phyloP scores from a whole-genome alignment of 345 rosid species.

The Nephelium lappaceum region DNA sequence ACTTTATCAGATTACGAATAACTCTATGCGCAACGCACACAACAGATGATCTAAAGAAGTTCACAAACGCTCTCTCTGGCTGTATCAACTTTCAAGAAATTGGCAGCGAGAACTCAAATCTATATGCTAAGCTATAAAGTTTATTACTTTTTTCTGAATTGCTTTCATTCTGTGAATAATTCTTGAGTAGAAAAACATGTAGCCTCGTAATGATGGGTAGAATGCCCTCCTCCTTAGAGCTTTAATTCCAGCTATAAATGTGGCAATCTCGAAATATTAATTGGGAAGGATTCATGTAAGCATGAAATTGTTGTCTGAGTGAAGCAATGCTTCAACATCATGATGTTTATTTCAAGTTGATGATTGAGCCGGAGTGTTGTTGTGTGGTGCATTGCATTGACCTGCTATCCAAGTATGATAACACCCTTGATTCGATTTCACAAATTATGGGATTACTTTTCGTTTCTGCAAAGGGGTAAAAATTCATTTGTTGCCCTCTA shows the following conservation, averaged over 20 bases:
- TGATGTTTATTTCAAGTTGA: neutral
- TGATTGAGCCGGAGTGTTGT: neutral
- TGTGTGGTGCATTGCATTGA: too few species aligned
- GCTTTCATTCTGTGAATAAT: neutral
- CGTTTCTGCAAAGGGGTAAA: too few species aligned
- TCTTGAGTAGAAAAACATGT: neutral
- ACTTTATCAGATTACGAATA: slow-evolving; percentile 63
- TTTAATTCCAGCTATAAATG: neutral
- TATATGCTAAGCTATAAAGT: slow-evolving; percentile 46
- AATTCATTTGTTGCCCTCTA: too few species aligned
- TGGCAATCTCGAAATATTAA: neutral
- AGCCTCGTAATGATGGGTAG: neutral
- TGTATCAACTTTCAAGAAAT: slow-evolving; percentile 54
- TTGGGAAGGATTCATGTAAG: neutral
- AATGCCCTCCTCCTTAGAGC: neutral
- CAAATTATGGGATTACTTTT: too few species aligned
- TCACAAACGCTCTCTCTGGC: slow-evolving; percentile 55
- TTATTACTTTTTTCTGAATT: neutral
- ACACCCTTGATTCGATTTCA: too few species aligned
- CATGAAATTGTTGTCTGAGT: neutral
- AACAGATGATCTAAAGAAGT: slow-evolving; percentile 73
- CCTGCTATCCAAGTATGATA: too few species aligned
- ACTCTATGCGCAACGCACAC: slow-evolving; percentile 79
- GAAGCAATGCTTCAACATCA: neutral
- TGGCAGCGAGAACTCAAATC: slow-evolving; percentile 31